Base-by-base conservation (phyloP, 805 yeast species). In the Yarrowia hollandica region DNA sequence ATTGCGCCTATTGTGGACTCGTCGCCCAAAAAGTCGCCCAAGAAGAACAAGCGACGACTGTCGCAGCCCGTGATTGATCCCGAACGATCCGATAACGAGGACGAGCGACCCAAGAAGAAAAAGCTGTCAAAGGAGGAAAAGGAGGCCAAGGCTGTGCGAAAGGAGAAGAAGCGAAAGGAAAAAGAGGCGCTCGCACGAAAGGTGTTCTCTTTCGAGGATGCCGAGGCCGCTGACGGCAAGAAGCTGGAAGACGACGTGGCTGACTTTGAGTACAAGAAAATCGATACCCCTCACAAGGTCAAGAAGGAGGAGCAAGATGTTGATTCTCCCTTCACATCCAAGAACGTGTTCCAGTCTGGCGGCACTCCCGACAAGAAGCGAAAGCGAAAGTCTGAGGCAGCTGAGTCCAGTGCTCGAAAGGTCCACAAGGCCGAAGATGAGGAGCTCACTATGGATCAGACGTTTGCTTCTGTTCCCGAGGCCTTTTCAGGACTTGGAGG, bases 281-380 rank as follows among this genome's bases (percentile, higher is more conserved):
- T 23, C 26, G 37, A 46, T 5, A 38, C 61, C 22, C 61, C 60
- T n/a, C 55, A 54, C 23, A 52, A 60, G 55, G 37, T 15, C 18
- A 50, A 56, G 38, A 41, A 48, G 60, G 23, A 31, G 25, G 42
- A 50, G 28, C 22, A 30, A 33, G 4, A 28, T n/a, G 42, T 7
- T 8, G 39, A 35, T 12, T 52, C 58, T 3, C 63, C 64, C 10
- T 62, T 62, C 26, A 58, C 63, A 1, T 48, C 28, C 33, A 50
- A 61, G 44, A 62, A 62, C 42, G 55, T 60, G 8, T 62, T 62
- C 60, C 64, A 62, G 39, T 48, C 64, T 10, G 60, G 60, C 9
- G 42, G 44, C 2, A 38, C 46, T 5, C 37, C 62, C 15, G 55
- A 52, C n/a, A 58, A 50, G 46, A 38, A 57, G 34, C 41, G 54